Evolutionary conservation across 2,329 filamentous ascomycete species (phyloP).

Genomic region (Calonectria henricotiae): DNA sequence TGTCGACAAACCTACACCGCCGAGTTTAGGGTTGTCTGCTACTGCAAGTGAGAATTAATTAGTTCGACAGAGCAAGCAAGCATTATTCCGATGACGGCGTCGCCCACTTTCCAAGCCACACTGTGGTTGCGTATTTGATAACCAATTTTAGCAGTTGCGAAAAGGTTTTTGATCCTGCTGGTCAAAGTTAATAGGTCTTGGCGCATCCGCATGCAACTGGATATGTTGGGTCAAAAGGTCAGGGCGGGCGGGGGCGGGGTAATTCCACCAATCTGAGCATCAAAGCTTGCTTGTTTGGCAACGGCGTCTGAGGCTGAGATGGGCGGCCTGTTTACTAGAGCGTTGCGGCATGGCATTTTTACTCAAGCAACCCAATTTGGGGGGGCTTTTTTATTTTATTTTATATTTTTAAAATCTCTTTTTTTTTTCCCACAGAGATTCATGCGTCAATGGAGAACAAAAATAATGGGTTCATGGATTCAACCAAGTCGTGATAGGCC

Average conservation of each 20-base stretch:
- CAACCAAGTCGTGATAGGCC: slow-evolving; percentile 18
- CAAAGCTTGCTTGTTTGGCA: slow-evolving; percentile 8
- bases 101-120: background rate
- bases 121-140: background rate
- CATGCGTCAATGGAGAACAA: background rate
- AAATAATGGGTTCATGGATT: background rate
- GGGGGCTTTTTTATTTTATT: too few species aligned
- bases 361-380: too few species aligned
- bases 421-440: background rate
- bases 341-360: too few species aligned
- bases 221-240: background rate
- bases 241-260: slow-evolving; percentile 10
- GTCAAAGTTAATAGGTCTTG: background rate
- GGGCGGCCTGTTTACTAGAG: background rate
- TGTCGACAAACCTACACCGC: background rate
- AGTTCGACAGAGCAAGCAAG: background rate
- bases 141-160: background rate
- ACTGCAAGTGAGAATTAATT: slow-evolving; percentile 7
- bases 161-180: background rate
- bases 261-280: slow-evolving; percentile 1
- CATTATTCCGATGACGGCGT: background rate
- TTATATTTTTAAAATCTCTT: too few species aligned
- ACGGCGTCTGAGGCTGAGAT: background rate
- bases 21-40: background rate
- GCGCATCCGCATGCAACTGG: background rate